These are phyloP conservation scores for Gossypium schwendimanii DNA, from an alignment of 441 rosid genomes.

Conservation along the genomic window DNA sequence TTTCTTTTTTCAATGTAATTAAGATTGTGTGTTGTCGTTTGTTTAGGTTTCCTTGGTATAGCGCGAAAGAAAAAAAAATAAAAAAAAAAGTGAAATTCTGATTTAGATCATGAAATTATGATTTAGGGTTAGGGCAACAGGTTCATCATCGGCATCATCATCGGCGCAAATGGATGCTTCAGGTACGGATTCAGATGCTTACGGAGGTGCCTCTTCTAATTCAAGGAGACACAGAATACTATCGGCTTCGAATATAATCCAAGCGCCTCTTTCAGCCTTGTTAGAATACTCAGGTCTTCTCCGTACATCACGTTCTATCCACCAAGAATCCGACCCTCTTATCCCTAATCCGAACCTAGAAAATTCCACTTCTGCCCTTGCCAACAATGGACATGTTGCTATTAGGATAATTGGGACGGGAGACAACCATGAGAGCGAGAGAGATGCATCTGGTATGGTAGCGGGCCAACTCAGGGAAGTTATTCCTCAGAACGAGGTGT, in stretches of 20 bases:
- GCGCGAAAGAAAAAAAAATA: background rate
- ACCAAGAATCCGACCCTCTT: slow-evolving; percentile 51
- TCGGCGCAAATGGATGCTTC: slow-evolving; percentile 65
- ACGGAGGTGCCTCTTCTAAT: slow-evolving; percentile 38
- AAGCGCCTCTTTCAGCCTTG: slow-evolving; percentile 79
- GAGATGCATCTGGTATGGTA: slow-evolving; percentile 45
- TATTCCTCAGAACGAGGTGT: slow-evolving; percentile 33
- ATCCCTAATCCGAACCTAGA: slow-evolving; percentile 29
- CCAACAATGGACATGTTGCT: slow-evolving; percentile 70
- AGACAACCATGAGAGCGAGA: slow-evolving; percentile 56
- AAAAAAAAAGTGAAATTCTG: background rate
- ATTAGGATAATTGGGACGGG: slow-evolving; percentile 83
- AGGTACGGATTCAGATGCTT: slow-evolving; percentile 42
- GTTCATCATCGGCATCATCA: background rate
- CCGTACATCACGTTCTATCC: slow-evolving; percentile 42
- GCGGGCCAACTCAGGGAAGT: slow-evolving; percentile 38
- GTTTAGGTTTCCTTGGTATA: background rate
- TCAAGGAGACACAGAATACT: slow-evolving; percentile 56
- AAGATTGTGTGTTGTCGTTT: background rate
- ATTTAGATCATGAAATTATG: slow-evolving; percentile 15
- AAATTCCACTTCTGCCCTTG: slow-evolving; percentile 29
- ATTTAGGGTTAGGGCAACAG: slow-evolving; percentile 42
- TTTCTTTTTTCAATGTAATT: background rate
- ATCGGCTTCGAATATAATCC: slow-evolving; percentile 77
- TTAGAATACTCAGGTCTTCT: slow-evolving; percentile 87